These are phyloP conservation scores for Sporisorium sorghi DNA, from an alignment of 1,284 basidiomycete genomes.

Conservation along the genomic window DNA sequence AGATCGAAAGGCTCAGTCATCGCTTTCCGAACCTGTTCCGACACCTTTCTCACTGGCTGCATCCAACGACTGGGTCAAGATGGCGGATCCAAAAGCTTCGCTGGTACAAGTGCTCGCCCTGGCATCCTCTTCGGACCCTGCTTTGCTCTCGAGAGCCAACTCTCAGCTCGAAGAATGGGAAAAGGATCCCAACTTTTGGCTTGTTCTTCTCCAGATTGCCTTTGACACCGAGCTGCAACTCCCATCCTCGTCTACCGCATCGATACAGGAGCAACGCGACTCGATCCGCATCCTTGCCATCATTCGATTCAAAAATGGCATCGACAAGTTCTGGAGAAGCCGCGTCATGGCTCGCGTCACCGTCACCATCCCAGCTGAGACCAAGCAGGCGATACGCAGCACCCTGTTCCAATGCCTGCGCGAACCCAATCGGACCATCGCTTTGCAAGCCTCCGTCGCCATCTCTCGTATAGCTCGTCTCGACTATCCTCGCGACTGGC, in stretches of 20 bases:
- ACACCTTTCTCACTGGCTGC: neutral
- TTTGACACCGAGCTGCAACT: constrained; percentile 44
- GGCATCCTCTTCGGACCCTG: constrained; percentile 42
- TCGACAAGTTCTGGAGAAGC: constrained; percentile 65
- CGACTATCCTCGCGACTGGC: constrained; percentile 67
- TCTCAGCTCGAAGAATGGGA: constrained; percentile 61
- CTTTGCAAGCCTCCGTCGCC: constrained; percentile 61
- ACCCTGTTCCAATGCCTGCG: constrained; percentile 57
- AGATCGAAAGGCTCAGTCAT: too few species aligned
- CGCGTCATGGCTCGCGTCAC: constrained; percentile 57
- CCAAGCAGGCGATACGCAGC: constrained; percentile 58
- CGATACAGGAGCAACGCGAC: constrained; percentile 25
- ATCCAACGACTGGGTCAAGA: neutral
- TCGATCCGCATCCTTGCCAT: constrained; percentile 59
- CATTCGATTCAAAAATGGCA: constrained; percentile 69
- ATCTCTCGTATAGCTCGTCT: constrained; percentile 63
- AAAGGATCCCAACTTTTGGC: constrained; percentile 55
- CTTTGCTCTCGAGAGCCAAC: constrained; percentile 35
- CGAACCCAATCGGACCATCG: constrained; percentile 61
- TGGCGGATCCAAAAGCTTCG: constrained; percentile 34
- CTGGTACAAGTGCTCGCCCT: constrained; percentile 47
- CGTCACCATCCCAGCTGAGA: constrained; percentile 56
- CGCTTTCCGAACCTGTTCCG: neutral
- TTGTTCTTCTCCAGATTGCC: constrained; percentile 59
- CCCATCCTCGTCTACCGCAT: constrained; percentile 10